A percentile compares a stretch with the other conserved stretches of the same genome.
phyloP scores from a whole-genome alignment of 306 rosid genomes.

The Rubus idaeus region DNA sequence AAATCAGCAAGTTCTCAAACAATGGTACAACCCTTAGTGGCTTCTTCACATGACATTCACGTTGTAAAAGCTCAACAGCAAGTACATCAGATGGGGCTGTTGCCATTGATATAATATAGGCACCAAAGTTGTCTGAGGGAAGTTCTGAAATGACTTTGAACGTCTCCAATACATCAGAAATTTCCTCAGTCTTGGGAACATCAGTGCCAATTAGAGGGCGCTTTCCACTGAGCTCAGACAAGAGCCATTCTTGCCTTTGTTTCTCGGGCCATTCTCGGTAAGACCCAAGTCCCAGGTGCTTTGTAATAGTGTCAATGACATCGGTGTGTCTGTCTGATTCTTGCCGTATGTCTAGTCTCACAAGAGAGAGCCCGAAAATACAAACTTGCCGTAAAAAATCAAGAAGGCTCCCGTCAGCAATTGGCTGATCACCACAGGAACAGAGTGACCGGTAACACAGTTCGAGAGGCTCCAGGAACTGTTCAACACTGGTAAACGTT shows the following conservation, averaged over 20 bases:
- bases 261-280: slow-evolving; percentile 71
- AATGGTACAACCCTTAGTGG: slow-evolving; percentile 90
- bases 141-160: slow-evolving; percentile 82
- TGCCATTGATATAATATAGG: slow-evolving; percentile 97
- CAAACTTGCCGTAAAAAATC: slow-evolving; percentile 94
- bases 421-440: slow-evolving; percentile 73
- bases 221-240: slow-evolving; percentile 84
- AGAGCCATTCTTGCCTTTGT: slow-evolving; percentile 84
- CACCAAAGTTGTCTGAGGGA: slow-evolving; percentile 82
- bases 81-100: slow-evolving; percentile 91
- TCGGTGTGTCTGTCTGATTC: slow-evolving; percentile 95
- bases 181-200: slow-evolving; percentile 90
- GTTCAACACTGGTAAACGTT: slow-evolving; percentile 83
- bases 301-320: slow-evolving; percentile 82
- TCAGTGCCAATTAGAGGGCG: slow-evolving; percentile 91
- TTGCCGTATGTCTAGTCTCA: slow-evolving; percentile 91
- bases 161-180: slow-evolving; percentile 77
- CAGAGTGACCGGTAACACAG: slow-evolving; percentile 88
- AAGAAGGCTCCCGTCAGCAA: slow-evolving; percentile 98
- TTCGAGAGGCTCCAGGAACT: slow-evolving; percentile 96
- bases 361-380: slow-evolving; percentile 90
- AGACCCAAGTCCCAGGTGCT: slow-evolving; percentile 81
- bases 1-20: slow-evolving; percentile 95
- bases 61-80: slow-evolving; percentile 90
- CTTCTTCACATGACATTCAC: slow-evolving; percentile 71